Conservation (phyloP, 805 yeast genomes). For the Kluyveromyces starmeri region DNA sequence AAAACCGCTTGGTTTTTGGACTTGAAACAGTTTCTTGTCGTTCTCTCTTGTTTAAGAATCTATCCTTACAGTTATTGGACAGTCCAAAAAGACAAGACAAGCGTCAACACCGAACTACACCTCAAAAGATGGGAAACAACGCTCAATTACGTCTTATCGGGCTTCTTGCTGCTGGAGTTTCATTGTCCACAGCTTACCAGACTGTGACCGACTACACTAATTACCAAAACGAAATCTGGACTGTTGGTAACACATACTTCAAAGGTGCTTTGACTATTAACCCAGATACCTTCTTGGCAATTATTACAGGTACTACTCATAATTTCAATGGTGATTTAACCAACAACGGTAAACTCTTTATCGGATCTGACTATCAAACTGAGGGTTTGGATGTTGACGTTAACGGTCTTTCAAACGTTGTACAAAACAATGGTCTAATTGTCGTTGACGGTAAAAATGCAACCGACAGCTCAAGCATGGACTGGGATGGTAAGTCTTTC, state of each 20-base stretch:
- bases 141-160: neutral
- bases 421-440: constrained; percentile 9
- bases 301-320: constrained; percentile 8
- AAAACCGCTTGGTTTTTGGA: too few species aligned
- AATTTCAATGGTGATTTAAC: constrained; percentile 4
- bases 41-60: too few species aligned
- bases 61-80: too few species aligned
- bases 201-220: neutral
- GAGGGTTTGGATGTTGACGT: constrained; percentile 6
- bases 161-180: constrained; percentile 1
- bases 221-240: neutral
- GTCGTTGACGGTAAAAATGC: constrained; percentile 11
- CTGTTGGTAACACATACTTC: constrained; percentile 4
- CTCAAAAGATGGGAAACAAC: too few species aligned
- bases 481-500: constrained; percentile 8
- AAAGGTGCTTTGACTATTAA: constrained; percentile 6
- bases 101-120: too few species aligned
- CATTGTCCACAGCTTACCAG: neutral
- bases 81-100: too few species aligned
- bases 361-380: constrained; percentile 8
- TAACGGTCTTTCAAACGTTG: constrained; percentile 2
- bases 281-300: constrained; percentile 8
- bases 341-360: constrained; percentile 9
- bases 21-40: too few species aligned
- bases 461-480: constrained; percentile 6